Evolutionary conservation across 2,329 filamentous ascomycete species (phyloP), one percentile per base, ranked within the genome.

Genomic region (Coleophoma crateriformis): DNA sequence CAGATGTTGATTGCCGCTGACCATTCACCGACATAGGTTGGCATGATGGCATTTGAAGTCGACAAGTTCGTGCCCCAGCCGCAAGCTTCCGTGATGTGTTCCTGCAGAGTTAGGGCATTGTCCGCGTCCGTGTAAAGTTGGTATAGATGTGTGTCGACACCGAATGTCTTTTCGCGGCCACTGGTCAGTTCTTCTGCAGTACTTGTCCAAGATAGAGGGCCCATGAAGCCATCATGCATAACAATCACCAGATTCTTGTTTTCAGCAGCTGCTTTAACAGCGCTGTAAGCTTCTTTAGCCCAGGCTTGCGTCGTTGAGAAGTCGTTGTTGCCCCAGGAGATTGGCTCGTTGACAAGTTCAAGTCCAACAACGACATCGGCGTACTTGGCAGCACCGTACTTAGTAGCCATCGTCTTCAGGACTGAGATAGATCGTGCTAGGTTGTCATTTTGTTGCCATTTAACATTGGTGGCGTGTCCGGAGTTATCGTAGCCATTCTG

Each of bases 401-500:
- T 71, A 7, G 52, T 46, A 5, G 69, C 67, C 47, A 73, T 71
- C 10, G 54, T 64, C 51, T 64, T 51, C 38, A 72, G 64, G 11
- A 71, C 64, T 8, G 53, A 52, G 40, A 67, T 68, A 41, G 65
- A 69, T 3, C 52, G 57, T 2, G 60, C 47, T 15, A 70, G 55
- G 53, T 69, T 69, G 14, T 55, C 40, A 7, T 40, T 40, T 58
- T 62, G 47, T 69, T 71, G 48, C 72, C 74, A 78, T 50, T 69
- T 68, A 20, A 52, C 69, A 45, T 51, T 55, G 47, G 67, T 70
- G 56, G 68, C 67, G 50, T 76, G 71, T 1, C 81, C 81, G 15
- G 74, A 79, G 61, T 83, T 82, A 62, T 83, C 80, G 58, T 76
- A 82, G 7, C 80, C 79, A 54, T 82, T 81, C 58, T 82, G 79